Evolutionary conservation across 1,284 basidiomycete species (phyloP).

Genomic region (Ganoderma multipileum): DNA sequence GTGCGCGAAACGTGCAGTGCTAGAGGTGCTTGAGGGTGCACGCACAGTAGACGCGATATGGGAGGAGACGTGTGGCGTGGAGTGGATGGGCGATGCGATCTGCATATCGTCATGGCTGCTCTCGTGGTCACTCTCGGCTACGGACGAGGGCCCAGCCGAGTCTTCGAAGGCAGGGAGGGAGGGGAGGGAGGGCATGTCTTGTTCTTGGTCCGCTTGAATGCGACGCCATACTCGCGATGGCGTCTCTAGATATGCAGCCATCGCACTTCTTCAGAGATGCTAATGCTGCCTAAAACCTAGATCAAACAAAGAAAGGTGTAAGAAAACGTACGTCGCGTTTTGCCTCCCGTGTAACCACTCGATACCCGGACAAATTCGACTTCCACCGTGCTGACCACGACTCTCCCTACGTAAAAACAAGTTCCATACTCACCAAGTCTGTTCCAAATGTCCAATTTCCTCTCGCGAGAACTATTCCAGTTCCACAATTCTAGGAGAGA

Average conservation of each 20-base stretch:
- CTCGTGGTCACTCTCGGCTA: conserved; percentile 28
- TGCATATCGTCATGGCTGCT: conserved; percentile 38
- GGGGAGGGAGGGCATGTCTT: conserved; percentile 80
- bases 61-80: conserved; percentile 62
- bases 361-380: neutral
- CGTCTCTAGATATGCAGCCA: conserved; percentile 64
- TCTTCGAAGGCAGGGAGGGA: conserved; percentile 75
- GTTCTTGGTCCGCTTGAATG: conserved; percentile 71
- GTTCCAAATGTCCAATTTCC: neutral
- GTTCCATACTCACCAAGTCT: neutral
- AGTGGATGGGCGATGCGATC: conserved; percentile 57
- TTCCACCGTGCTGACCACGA: neutral
- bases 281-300: neutral
- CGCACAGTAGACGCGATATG: conserved; percentile 56
- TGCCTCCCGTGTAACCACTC: too few relatives aligned
- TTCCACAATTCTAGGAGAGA: neutral
- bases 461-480: neutral
- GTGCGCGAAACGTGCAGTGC: conserved; percentile 74
- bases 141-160: conserved; percentile 45
- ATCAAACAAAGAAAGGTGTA: neutral
- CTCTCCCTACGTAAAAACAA: neutral
- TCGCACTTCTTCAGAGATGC: conserved; percentile 12
- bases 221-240: conserved; percentile 82
- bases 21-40: conserved; percentile 61
- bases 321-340: neutral